phyloP scores from a whole-genome alignment of 176 grass and related monocot species.

The Urochloa ruziziensis region DNA sequence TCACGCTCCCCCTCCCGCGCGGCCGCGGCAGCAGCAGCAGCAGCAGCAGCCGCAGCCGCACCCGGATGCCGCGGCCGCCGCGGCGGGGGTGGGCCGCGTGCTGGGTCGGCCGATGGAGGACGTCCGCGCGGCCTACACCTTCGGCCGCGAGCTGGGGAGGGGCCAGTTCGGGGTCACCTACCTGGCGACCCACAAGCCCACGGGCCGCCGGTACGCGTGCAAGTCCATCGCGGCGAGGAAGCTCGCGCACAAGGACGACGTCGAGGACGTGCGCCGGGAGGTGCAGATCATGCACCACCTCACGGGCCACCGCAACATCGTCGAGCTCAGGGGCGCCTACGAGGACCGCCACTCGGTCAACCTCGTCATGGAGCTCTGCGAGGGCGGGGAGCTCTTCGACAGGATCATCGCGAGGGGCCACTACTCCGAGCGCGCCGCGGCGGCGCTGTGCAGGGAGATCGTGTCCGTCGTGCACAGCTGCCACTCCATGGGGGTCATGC shows the following conservation, averaged over 20 bases:
- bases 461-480: slow-evolving; percentile 74
- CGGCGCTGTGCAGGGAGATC: slow-evolving; percentile 75
- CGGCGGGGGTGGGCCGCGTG: slow-evolving; percentile 36
- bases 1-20: background rate
- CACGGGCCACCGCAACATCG: slow-evolving; percentile 89
- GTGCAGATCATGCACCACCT: slow-evolving; percentile 99
- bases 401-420: slow-evolving; percentile 81
- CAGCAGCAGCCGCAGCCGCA: too few species aligned
- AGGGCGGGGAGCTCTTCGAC: slow-evolving; percentile 88
- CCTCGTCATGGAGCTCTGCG: slow-evolving; percentile 93
- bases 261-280: slow-evolving; percentile 83
- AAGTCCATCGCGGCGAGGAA: slow-evolving; percentile 92
- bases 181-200: slow-evolving; percentile 66
- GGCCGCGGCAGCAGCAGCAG: background rate
- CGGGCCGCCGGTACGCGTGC: slow-evolving; percentile 56
- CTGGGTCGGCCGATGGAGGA: slow-evolving; percentile 81
- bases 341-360: slow-evolving; percentile 94
- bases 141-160: slow-evolving; percentile 70
- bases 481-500: slow-evolving; percentile 96
- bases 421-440: slow-evolving; percentile 88
- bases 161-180: slow-evolving; percentile 97
- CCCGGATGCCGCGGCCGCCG: background rate
- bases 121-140: slow-evolving; percentile 69
- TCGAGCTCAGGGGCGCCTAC: slow-evolving; percentile 77
- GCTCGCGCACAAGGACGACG: slow-evolving; percentile 66